These are phyloP conservation scores for Epipyxis sp. DNA, from an alignment of 108 stramenopile genomes.

Conservation along the genomic window DNA sequence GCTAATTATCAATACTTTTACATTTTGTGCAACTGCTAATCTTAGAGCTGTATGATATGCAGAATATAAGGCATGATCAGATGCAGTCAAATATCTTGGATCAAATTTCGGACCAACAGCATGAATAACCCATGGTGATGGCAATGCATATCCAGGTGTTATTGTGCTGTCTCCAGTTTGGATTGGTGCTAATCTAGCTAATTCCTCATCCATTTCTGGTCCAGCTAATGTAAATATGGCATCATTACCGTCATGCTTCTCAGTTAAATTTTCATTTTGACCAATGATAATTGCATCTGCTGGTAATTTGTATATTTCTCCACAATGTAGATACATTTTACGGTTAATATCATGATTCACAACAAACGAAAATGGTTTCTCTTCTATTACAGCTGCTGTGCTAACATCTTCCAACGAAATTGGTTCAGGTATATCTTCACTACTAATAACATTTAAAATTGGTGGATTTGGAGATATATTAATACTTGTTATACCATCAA, in stretches of 20 bases:
- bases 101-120: neutral
- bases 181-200: neutral
- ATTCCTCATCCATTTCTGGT: neutral
- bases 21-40: neutral
- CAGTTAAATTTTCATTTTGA: neutral
- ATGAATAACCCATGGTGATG: neutral
- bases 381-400: too few species aligned
- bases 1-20: neutral
- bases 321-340: neutral
- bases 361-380: too few species aligned
- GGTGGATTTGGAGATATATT: too few species aligned
- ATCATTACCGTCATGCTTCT: neutral
- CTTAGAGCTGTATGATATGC: neutral
- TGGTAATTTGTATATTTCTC: neutral
- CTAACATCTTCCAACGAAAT: too few species aligned
- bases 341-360: neutral
- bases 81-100: neutral
- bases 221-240: neutral
- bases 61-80: neutral
- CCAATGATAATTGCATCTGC: neutral
- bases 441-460: too few species aligned
- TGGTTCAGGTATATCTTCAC: too few species aligned
- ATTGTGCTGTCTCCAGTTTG: neutral
- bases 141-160: neutral
- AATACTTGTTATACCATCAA: too few species aligned